Base-by-base conservation (phyloP, 805 yeast species). In the Brettanomyces nanus region DNA sequence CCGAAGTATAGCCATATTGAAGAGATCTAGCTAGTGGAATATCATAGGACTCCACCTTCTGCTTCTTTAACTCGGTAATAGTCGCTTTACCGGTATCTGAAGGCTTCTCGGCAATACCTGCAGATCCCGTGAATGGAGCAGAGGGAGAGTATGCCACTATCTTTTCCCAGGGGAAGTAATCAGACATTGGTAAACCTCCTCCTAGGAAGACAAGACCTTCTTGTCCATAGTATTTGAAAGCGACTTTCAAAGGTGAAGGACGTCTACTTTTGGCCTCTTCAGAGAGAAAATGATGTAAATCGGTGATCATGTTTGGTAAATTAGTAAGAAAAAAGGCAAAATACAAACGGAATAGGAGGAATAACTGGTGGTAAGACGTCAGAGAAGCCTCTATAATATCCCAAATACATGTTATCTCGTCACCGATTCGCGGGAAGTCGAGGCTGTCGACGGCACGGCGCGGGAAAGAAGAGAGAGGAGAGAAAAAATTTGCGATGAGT, bases 151-250 rank as follows among this genome's bases (percentile, higher is more conserved):
- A 75, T 11, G 82, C 80, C 18, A 70, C 58, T 41, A 90, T 58
- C 47, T 77, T 74, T 52, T 87, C 85, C 73, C 90, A 85, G 31
- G 98, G 97, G 73, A 90, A 90, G 62, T 85, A 83, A 45, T 83
- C 90, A 19, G 95, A 66, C 58, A 85, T 65, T 11, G 98, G 98
- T 50, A 90, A 73, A 6, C 98, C 98, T 51, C 97, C 98, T 39
- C 97, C 97, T 39, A 90, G 73, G 56, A 87, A 89, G 40, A 86
- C 78, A 54, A 92, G 69, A 37, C 80, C 75, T 25, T 95, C 95
- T 45, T 75, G 71, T 31, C 67, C 65, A 53, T 67, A 81, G 66
- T 83, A 81, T 55, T 77, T 77, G 69, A 90, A 85, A 14, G 95
- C 94, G 28, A 76, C 64, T 65, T 92, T 90, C 62, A 90, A 71